Evolutionary conservation across 768 basidiomycete species (phyloP).

Genomic region (Rickenella mellea): DNA sequence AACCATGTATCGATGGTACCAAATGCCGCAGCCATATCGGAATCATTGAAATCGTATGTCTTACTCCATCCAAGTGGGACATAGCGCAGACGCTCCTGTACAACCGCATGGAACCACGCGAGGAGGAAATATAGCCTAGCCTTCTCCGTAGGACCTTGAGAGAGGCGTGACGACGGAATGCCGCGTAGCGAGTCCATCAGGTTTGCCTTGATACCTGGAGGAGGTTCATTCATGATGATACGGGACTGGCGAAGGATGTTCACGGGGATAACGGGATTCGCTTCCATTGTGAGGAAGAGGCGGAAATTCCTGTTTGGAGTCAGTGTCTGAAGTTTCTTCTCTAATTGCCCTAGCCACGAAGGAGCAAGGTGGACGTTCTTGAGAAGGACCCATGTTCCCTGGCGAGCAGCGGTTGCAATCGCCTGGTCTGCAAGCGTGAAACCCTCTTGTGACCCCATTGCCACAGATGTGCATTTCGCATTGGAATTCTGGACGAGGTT

Average conservation of each 20-base stretch:
- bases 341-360: slow-evolving; percentile 90
- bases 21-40: slow-evolving; percentile 90
- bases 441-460: slow-evolving; percentile 99
- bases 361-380: slow-evolving; percentile 97
- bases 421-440: slow-evolving; percentile 93
- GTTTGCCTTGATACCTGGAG: slow-evolving; percentile 95
- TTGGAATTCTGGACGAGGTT: slow-evolving; percentile 72
- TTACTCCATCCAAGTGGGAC: slow-evolving; percentile 96
- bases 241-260: slow-evolving; percentile 95
- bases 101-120: slow-evolving; percentile 98
- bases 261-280: slow-evolving; percentile 88
- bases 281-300: slow-evolving; percentile 97
- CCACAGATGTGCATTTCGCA: slow-evolving; percentile 77
- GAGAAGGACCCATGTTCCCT: slow-evolving; percentile 92
- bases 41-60: slow-evolving; percentile 97
- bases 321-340: slow-evolving; percentile 92
- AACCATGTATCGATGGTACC: slow-evolving; percentile 91
- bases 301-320: slow-evolving; percentile 88
- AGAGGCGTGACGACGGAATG: slow-evolving; percentile 61
- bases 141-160: slow-evolving; percentile 88
- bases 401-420: slow-evolving; percentile 83
- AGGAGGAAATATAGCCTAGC: slow-evolving; percentile 89
- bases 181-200: slow-evolving; percentile 79
- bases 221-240: slow-evolving; percentile 97
- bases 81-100: slow-evolving; percentile 94